Percentiles rank a stretch among this genome's conserved stretches.
Evolutionary conservation across 176 grass and related monocot genomes (phyloP).

Genomic region (Poa pratensis): DNA sequence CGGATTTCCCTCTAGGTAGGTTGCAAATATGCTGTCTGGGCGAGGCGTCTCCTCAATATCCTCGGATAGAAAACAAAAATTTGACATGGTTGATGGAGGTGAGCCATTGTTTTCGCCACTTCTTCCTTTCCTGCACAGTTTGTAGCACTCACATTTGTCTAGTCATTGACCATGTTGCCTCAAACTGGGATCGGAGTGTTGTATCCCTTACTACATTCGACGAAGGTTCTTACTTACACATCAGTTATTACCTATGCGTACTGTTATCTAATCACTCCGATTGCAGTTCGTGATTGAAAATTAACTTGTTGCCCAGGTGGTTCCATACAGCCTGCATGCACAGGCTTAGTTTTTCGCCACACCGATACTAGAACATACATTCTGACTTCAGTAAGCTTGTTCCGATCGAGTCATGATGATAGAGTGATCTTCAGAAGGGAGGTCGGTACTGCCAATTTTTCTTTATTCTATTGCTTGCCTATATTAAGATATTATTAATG

Average conservation of each 20-base stretch:
- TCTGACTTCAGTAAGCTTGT: background rate
- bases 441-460: background rate
- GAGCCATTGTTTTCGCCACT: background rate
- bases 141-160: too few relatives aligned
- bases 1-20: background rate
- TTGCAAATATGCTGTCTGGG: background rate
- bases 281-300: background rate
- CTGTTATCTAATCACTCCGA: background rate
- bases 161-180: background rate
- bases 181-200: background rate
- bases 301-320: background rate
- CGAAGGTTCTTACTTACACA: background rate
- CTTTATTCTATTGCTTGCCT: background rate
- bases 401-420: background rate
- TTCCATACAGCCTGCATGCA: background rate
- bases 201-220: background rate
- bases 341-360: background rate
- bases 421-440: background rate
- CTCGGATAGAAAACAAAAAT: background rate
- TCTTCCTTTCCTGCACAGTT: background rate
- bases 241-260: background rate
- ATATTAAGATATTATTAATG: background rate
- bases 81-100: background rate
- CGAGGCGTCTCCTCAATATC: background rate
- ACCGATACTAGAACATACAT: background rate